These are phyloP conservation scores for Fusarium palustre DNA, from an alignment of 2,329 filamentous ascomycete species.

Conservation along the genomic window DNA sequence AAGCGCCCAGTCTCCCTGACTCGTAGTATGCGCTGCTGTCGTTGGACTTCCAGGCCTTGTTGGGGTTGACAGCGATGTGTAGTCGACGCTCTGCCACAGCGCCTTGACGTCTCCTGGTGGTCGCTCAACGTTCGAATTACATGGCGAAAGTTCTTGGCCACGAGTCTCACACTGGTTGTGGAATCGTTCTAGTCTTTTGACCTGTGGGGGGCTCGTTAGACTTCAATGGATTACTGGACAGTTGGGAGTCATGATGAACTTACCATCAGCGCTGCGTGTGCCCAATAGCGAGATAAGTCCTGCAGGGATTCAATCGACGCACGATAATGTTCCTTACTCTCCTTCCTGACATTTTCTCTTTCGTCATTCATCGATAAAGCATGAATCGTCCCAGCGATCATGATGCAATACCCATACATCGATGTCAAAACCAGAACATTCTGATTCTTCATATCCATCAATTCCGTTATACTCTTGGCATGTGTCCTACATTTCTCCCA, in stretches of 20 bases:
- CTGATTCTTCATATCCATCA: slow-evolving; percentile 13
- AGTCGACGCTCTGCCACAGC: slow-evolving; percentile 24
- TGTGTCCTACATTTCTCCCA: slow-evolving; percentile 21
- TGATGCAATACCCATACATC: slow-evolving; percentile 24
- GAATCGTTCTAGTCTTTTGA: slow-evolving; percentile 16
- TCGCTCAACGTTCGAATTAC: neutral
- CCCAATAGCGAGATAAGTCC: slow-evolving; percentile 13
- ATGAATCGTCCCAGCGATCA: slow-evolving; percentile 23
- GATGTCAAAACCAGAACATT: slow-evolving; percentile 17
- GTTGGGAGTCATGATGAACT: fast-evolving
- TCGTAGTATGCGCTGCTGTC: neutral
- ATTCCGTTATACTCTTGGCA: neutral
- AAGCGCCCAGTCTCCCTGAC: slow-evolving; percentile 1
- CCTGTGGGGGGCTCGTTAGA: neutral
- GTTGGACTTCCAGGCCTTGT: slow-evolving; percentile 17
- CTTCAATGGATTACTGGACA: fast-evolving
- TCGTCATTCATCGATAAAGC: slow-evolving; percentile 23
- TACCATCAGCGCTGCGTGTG: slow-evolving; percentile 20
- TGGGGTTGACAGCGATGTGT: slow-evolving; percentile 15
- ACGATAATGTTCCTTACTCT: slow-evolving; percentile 1
- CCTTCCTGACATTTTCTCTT: neutral
- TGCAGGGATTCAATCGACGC: slow-evolving; percentile 2
- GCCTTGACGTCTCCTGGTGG: slow-evolving; percentile 16
- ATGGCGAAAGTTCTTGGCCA: slow-evolving; percentile 13
- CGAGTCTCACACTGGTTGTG: slow-evolving; percentile 12